Percentiles rank a stretch among this genome's conserved stretches.
These are phyloP conservation scores for Ophiostoma perfectum DNA, from an alignment of 2,329 filamentous ascomycete species.

Conservation along the genomic window DNA sequence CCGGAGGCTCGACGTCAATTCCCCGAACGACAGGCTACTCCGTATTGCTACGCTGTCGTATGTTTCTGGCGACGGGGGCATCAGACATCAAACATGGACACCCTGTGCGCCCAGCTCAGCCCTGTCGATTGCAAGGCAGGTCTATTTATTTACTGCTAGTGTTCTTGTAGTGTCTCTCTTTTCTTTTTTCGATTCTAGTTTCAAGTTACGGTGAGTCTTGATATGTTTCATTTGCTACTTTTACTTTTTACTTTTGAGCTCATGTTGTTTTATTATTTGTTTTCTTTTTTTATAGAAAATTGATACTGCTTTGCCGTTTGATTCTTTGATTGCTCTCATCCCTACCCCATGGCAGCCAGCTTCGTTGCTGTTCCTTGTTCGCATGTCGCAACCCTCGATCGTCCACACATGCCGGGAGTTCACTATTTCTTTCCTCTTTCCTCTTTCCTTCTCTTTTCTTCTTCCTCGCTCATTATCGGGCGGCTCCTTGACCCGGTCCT, in stretches of 20 bases:
- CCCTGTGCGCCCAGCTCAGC: neutral
- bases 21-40: neutral
- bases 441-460: neutral
- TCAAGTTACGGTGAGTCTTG: neutral
- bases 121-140: neutral
- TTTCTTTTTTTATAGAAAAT: too few relatives aligned
- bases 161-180: neutral
- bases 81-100: neutral
- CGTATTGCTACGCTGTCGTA: conserved; percentile 2
- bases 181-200: neutral
- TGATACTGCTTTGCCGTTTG: too few relatives aligned
- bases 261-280: neutral
- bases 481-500: neutral
- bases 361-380: too few relatives aligned
- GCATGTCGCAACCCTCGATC: too few relatives aligned
- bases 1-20: neutral
- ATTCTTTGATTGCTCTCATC: too few relatives aligned
- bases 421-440: neutral
- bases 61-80: neutral
- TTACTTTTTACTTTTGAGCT: neutral
- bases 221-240: neutral
- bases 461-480: neutral
- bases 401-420: too few relatives aligned
- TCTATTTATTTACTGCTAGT: neutral
- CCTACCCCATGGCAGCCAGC: too few relatives aligned